phyloP scores from a whole-genome alignment of 192 early-diverging fungal genomes.

The Gaertneriomyces semiglobifer region DNA sequence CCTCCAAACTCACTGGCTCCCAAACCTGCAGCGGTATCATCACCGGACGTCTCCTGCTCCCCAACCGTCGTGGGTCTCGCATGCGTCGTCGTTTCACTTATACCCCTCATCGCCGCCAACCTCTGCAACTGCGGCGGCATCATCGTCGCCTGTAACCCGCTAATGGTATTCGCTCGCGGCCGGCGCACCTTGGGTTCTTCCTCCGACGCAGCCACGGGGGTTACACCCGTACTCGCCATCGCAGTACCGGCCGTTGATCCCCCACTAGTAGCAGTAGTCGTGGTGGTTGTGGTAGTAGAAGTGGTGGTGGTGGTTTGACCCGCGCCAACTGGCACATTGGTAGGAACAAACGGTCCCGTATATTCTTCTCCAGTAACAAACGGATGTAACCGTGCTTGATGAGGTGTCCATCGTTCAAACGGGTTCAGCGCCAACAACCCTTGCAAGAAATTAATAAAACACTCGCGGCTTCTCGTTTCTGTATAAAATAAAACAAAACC shows the following conservation, averaged over 20 bases:
- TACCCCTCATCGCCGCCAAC: slow-evolving; percentile 34
- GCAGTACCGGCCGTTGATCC: neutral
- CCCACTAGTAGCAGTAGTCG: too few relatives aligned
- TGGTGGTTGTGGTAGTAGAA: neutral
- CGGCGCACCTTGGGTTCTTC: slow-evolving; percentile 23
- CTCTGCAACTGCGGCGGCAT: slow-evolving; percentile 52
- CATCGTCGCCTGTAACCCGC: slow-evolving; percentile 35
- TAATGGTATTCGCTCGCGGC: slow-evolving; percentile 52
- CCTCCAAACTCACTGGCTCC: too few relatives aligned
- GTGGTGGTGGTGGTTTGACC: neutral
- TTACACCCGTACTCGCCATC: too few relatives aligned
- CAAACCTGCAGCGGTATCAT: too few relatives aligned
- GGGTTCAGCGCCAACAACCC: slow-evolving; percentile 91
- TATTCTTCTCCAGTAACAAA: slow-evolving; percentile 90
- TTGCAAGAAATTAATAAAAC: slow-evolving; percentile 88
- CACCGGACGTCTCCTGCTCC: too few relatives aligned
- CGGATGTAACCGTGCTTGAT: slow-evolving; percentile 90
- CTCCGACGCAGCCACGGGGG: neutral
- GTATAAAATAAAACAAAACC: neutral
- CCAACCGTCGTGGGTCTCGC: too few relatives aligned
- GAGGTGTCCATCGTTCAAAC: slow-evolving; percentile 89
- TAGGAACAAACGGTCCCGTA: slow-evolving; percentile 55
- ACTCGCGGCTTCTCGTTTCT: slow-evolving; percentile 71
- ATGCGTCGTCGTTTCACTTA: too few relatives aligned
- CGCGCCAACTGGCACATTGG: too few relatives aligned